These are phyloP conservation scores for Priceomyces castillae DNA, from an alignment of 805 yeast species.

Conservation along the genomic window DNA sequence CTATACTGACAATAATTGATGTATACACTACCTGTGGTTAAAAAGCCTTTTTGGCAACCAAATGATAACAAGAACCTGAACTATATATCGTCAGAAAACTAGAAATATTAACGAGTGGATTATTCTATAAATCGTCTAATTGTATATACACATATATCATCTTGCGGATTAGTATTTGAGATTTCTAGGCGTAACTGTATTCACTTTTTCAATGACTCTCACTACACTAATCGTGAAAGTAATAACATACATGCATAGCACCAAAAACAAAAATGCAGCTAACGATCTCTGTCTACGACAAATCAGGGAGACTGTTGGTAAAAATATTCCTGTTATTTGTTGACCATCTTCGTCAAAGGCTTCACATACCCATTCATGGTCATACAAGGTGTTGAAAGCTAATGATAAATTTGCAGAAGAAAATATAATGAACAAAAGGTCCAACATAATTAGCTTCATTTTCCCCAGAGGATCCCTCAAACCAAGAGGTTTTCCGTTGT, in stretches of 20 bases:
- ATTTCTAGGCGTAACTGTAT: conserved; percentile 10
- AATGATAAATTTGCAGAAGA: conserved; percentile 84
- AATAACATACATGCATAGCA: conserved; percentile 76
- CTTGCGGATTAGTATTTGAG: neutral
- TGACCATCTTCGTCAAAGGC: conserved; percentile 19
- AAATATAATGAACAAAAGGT: conserved; percentile 82
- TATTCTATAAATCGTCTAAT: neutral
- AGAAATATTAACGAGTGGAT: too few species aligned
- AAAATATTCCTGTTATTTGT: conserved; percentile 16
- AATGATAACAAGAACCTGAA: too few species aligned
- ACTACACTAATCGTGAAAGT: conserved; percentile 81
- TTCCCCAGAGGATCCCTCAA: conserved; percentile 82
- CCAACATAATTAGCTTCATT: conserved; percentile 76
- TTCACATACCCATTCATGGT: conserved; percentile 73
- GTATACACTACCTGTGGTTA: neutral
- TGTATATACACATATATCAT: neutral
- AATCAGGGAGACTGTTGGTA: conserved; percentile 46
- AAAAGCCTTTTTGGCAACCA: neutral
- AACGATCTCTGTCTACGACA: conserved; percentile 78
- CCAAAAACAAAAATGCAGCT: conserved; percentile 74
- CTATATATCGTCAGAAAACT: too few species aligned
- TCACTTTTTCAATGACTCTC: conserved; percentile 72
- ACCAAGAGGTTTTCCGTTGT: conserved; percentile 88
- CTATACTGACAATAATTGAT: neutral
- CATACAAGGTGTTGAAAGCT: conserved; percentile 79